Conservation (phyloP, 768 basidiomycete genomes). For the Podaxis sp. region DNA sequence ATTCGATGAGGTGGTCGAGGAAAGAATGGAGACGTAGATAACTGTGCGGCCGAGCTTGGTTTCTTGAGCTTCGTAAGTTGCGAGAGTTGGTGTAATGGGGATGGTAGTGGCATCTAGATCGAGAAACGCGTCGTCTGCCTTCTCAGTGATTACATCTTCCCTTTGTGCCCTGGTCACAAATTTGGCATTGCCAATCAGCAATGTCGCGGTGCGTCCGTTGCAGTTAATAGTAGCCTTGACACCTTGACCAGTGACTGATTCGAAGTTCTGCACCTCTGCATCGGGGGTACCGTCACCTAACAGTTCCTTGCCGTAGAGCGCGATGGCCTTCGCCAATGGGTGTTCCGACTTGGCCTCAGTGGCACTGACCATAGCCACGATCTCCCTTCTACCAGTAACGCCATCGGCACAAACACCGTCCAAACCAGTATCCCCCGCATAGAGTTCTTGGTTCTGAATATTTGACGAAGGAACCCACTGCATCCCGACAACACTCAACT, state of each 20-base stretch:
- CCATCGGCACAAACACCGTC: constrained; percentile 61
- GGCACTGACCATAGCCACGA: constrained; percentile 81
- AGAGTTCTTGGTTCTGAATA: constrained; percentile 34
- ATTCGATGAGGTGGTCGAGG: constrained; percentile 1
- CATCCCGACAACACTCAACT: constrained; percentile 75
- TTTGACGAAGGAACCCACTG: constrained; percentile 61
- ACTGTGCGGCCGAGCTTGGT: constrained; percentile 76
- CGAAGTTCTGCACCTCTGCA: constrained; percentile 69
- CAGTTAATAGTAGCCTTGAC: constrained; percentile 69
- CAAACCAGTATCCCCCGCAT: constrained; percentile 43
- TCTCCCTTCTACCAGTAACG: constrained; percentile 51
- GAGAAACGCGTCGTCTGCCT: constrained; percentile 30
- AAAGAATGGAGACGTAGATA: constrained; percentile 77
- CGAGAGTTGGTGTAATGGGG: constrained; percentile 56
- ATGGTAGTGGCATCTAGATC: constrained; percentile 9
- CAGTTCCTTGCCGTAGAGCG: constrained; percentile 72
- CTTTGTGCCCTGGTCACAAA: constrained; percentile 49
- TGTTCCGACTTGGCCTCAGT: constrained; percentile 95
- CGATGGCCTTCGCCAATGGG: constrained; percentile 92
- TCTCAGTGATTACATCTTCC: constrained; percentile 61
- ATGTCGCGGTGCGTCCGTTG: constrained; percentile 48
- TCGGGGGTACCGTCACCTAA: constrained; percentile 46
- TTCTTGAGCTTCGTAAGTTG: constrained; percentile 69
- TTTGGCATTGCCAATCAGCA: constrained; percentile 75
- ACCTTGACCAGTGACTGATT: constrained; percentile 88